phyloP scores from a whole-genome alignment of 352 stramenopile species.

The Phytophthora pluvialis region DNA sequence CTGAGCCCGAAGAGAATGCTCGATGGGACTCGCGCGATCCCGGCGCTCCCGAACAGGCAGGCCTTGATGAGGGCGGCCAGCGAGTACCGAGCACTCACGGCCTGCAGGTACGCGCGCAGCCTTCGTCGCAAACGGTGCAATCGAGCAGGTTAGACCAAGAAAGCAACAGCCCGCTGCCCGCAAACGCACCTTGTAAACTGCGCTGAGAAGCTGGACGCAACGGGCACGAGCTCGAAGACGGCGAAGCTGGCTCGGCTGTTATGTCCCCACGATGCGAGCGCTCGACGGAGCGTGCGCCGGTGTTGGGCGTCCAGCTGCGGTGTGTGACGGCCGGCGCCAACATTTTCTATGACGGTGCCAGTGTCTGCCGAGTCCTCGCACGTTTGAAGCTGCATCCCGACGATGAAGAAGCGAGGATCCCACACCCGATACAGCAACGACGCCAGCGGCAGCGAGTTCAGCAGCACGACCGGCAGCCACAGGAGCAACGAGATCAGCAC shows the following conservation, averaged over 20 bases:
- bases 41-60: constrained; percentile 39
- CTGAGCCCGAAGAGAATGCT: constrained; percentile 31
- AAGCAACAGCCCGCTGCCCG: neutral
- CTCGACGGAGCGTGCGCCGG: constrained; percentile 23
- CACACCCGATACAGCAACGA: constrained; percentile 52
- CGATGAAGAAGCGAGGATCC: constrained; percentile 45
- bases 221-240: constrained; percentile 34
- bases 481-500: constrained; percentile 44
- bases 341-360: constrained; percentile 17
- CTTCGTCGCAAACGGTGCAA: constrained; percentile 7
- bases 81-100: constrained; percentile 33
- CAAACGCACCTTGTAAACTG: constrained; percentile 41
- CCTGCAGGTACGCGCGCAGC: constrained; percentile 26
- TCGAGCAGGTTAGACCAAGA: constrained; percentile 6
- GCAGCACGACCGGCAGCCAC: constrained; percentile 58
- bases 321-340: constrained; percentile 26
- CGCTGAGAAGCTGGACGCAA: constrained; percentile 25
- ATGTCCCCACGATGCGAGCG: constrained; percentile 21
- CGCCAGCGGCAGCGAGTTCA: constrained; percentile 57
- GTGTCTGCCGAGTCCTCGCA: neutral
- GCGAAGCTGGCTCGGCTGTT: neutral
- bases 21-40: constrained; percentile 31
- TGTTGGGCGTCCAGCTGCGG: constrained; percentile 29
- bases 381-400: constrained; percentile 40
- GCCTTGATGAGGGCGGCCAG: constrained; percentile 33